Evolutionary conservation across 2,329 filamentous ascomycete genomes (phyloP).

Genomic region (Trichothecium sympodiale): DNA sequence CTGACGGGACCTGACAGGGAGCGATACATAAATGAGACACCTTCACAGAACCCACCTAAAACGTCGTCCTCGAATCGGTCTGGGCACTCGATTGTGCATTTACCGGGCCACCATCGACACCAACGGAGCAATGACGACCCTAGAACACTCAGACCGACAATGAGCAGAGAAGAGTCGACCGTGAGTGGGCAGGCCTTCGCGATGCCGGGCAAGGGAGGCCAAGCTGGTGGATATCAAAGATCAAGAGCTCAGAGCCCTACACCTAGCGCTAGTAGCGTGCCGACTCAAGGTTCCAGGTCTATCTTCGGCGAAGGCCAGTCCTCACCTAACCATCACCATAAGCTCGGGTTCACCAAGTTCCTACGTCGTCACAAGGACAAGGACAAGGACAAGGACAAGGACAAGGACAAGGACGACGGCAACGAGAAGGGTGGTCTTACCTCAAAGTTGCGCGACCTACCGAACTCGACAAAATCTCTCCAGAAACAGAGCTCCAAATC

Average conservation of each 20-base stretch:
- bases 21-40: slow-evolving; percentile 44
- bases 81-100: slow-evolving; percentile 49
- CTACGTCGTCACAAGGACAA: slow-evolving; percentile 31
- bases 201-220: slow-evolving; percentile 41
- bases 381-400: slow-evolving; percentile 35
- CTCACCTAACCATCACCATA: slow-evolving; percentile 45
- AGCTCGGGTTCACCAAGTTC: slow-evolving; percentile 37
- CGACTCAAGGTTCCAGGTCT: slow-evolving; percentile 36
- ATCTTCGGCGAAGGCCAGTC: slow-evolving; percentile 41
- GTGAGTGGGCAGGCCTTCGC: slow-evolving; percentile 27
- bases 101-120: slow-evolving; percentile 57
- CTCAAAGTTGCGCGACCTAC: slow-evolving; percentile 34
- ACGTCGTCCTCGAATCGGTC: slow-evolving; percentile 53
- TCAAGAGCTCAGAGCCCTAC: slow-evolving; percentile 71
- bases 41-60: slow-evolving; percentile 41
- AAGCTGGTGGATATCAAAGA: slow-evolving; percentile 31
- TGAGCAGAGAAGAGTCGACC: slow-evolving; percentile 64
- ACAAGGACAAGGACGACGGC: slow-evolving; percentile 38
- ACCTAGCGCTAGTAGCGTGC: slow-evolving; percentile 57
- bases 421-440: slow-evolving; percentile 3
- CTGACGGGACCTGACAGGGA: slow-evolving; percentile 60
- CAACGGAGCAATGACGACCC: slow-evolving; percentile 59
- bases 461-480: slow-evolving; percentile 42
- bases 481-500: slow-evolving; percentile 36
- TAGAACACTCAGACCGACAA: slow-evolving; percentile 56